A percentile compares a stretch with the other conserved stretches of the same genome.
These are phyloP conservation scores for Chytriomyces sp. DNA, from an alignment of 192 early-diverging fungal genomes.

Conservation along the genomic window DNA sequence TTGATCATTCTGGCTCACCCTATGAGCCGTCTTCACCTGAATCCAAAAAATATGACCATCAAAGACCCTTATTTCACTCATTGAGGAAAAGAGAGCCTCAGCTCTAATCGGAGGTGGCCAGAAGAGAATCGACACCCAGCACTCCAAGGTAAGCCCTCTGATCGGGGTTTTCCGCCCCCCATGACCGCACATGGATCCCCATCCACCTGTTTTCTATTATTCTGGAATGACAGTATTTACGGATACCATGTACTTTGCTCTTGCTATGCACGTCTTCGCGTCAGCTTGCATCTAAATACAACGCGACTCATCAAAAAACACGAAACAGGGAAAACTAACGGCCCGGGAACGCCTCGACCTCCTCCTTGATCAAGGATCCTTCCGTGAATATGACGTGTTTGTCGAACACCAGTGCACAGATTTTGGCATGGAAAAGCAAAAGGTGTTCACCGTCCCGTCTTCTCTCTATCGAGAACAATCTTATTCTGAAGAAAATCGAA, in stretches of 20 bases:
- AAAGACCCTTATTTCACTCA: slow-evolving; percentile 41
- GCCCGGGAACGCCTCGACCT: slow-evolving; percentile 88
- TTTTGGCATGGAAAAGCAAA: slow-evolving; percentile 82
- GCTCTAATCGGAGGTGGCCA: slow-evolving; percentile 78
- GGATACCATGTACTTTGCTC: too few relatives aligned
- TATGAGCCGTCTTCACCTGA: too few relatives aligned
- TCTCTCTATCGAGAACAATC: slow-evolving; percentile 5
- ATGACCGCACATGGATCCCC: background rate
- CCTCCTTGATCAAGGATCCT: slow-evolving; percentile 79
- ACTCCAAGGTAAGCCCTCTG: slow-evolving; percentile 67
- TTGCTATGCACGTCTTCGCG: too few relatives aligned
- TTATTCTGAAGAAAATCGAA: slow-evolving; percentile 37
- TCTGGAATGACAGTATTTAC: too few relatives aligned
- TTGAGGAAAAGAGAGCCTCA: slow-evolving; percentile 67
- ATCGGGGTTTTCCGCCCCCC: background rate
- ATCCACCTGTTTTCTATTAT: too few relatives aligned
- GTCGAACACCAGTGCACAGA: slow-evolving; percentile 92
- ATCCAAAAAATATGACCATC: slow-evolving; percentile 53
- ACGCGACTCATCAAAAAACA: background rate
- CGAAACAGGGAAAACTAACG: slow-evolving; percentile 81
- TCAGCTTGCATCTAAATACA: too few relatives aligned
- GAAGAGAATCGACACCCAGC: slow-evolving; percentile 79
- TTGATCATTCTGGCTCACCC: too few relatives aligned
- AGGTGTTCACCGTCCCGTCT: too few relatives aligned
- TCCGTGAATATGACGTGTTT: slow-evolving; percentile 91